Evolutionary conservation across 345 rosid genomes (phyloP).

Genomic region (Anastatica hierochuntica): DNA sequence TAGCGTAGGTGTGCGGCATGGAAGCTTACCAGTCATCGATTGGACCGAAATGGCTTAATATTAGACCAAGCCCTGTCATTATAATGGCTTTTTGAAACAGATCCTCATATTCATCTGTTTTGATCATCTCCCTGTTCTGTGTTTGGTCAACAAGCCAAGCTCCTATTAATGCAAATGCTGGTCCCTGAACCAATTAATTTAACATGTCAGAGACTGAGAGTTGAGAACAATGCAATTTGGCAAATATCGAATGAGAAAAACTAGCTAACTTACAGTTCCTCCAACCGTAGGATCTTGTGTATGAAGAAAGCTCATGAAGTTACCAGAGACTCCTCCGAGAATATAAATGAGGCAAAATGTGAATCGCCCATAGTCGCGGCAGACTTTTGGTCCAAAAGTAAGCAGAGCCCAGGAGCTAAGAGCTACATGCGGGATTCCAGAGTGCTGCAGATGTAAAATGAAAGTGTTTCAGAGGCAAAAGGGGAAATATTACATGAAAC

Average conservation of each 20-base stretch:
- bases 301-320: slow-evolving; percentile 79
- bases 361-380: slow-evolving; percentile 63
- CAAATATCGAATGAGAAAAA: background rate
- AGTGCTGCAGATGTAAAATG: slow-evolving; percentile 43
- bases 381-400: slow-evolving; percentile 68
- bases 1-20: background rate
- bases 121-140: slow-evolving; percentile 47
- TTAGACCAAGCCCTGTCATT: slow-evolving; percentile 49
- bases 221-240: background rate
- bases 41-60: slow-evolving; percentile 66
- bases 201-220: background rate
- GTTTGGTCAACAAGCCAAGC: slow-evolving; percentile 73
- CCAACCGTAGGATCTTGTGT: slow-evolving; percentile 78
- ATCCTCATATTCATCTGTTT: slow-evolving; percentile 40
- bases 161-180: slow-evolving; percentile 72
- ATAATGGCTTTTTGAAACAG: slow-evolving; percentile 68
- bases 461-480: slow-evolving; percentile 6
- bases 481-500: background rate
- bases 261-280: slow-evolving; percentile 53
- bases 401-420: slow-evolving; percentile 78
- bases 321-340: slow-evolving; percentile 86
- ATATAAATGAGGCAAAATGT: slow-evolving; percentile 65
- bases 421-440: slow-evolving; percentile 61
- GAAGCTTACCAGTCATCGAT: slow-evolving; percentile 68
- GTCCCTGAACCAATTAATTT: slow-evolving; percentile 51